Percentiles rank a stretch among this genome's conserved stretches.
phyloP scores from a whole-genome alignment of 805 yeast genomes.

The Candida silvicultrix region DNA sequence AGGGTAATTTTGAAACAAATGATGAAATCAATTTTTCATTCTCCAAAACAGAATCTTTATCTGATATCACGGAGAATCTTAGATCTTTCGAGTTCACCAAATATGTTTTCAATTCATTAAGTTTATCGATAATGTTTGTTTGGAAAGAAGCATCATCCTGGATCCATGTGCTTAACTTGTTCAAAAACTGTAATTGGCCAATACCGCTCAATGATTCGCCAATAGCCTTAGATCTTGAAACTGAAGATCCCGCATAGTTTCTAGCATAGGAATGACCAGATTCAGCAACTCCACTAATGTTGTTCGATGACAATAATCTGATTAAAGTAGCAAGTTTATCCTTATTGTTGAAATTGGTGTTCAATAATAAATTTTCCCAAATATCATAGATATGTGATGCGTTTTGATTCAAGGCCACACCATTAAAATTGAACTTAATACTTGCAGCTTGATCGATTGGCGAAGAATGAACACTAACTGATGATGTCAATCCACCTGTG shows the following conservation, averaged over 20 bases:
- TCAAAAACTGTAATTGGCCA: constrained; percentile 65
- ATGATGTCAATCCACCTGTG: constrained; percentile 82
- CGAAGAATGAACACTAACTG: constrained; percentile 47
- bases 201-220: constrained; percentile 69
- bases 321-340: constrained; percentile 70
- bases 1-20: constrained; percentile 24
- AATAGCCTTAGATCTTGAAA: constrained; percentile 55
- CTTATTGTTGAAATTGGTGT: constrained; percentile 61
- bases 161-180: constrained; percentile 43
- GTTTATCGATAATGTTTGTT: constrained; percentile 56
- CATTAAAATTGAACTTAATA: constrained; percentile 52
- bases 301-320: constrained; percentile 69
- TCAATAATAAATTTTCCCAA: constrained; percentile 60
- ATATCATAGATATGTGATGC: constrained; percentile 53
- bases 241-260: constrained; percentile 54
- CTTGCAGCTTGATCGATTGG: constrained; percentile 45
- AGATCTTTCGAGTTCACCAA: constrained; percentile 37
- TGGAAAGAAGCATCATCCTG: constrained; percentile 46
- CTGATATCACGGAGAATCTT: constrained; percentile 55
- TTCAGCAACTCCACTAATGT: constrained; percentile 74
- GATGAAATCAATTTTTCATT: constrained; percentile 25
- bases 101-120: constrained; percentile 43
- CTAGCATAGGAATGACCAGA: constrained; percentile 84
- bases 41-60: constrained; percentile 27
- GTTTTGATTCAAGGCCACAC: constrained; percentile 66